Base-by-base conservation (phyloP, 345 rosid species). In the Ricinus communis region DNA sequence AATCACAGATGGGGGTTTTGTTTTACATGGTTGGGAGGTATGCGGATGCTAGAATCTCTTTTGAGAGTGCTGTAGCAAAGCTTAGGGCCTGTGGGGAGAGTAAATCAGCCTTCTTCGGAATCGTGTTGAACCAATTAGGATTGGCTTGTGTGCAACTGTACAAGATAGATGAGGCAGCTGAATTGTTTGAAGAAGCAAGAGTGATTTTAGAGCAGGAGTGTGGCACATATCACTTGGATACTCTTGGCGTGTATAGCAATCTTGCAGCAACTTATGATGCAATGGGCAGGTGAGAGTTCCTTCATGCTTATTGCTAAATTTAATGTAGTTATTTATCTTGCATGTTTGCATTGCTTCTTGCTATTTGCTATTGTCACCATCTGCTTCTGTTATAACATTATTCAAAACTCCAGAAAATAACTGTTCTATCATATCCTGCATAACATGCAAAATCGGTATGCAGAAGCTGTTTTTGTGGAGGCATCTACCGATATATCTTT, bases 261-360 rank as follows among this genome's bases (percentile, higher is more conserved):
- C 89, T 96, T 12, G 98, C 99, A 16, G 99, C 98, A 66, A 93
- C 98, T 38, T 93, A 96, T 62, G 99, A 96, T 74, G 98, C 99
- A 40, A 80, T 91, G 90, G 99, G 99, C 61, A 93, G 98, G 99
- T 93, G 54, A 41, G 58, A 74, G 15, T 38, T 53, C 19, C 52
- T 38, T 24, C 7, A 9, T 59, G 18, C 38, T 31, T 43, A 18
- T n/a, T 46, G 16, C 27, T 9, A 12, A 22, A 8, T 25, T 21
- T 61, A 19, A 12, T 16, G 27, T 36, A 40, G 25, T 27, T 68
- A 24, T 21, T 68, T 22, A 24, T 43, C 15, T 25, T 43, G 1
- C 33, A 40, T 24, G 21, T 53, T 13, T 41, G n/a, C n/a, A n/a
- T 50, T 24, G 40, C 46, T 68, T 68, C 36, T 53, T 67, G 50